phyloP scores from a whole-genome alignment of 2,329 filamentous ascomycete species.

The Chalara sp. region DNA sequence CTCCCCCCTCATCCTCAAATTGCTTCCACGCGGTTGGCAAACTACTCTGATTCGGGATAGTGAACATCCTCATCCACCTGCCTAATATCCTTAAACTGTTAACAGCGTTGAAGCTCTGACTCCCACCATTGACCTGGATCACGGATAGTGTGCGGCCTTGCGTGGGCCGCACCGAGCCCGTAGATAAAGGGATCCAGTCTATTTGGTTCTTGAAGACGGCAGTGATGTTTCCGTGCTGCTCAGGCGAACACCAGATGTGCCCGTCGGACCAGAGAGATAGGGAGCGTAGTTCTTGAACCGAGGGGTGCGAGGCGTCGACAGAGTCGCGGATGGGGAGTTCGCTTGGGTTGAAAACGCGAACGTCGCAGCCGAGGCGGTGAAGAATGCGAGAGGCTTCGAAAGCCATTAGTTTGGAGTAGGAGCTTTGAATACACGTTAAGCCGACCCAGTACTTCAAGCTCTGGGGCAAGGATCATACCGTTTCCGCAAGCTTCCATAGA shows the following conservation, averaged over 20 bases:
- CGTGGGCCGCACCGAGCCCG: conserved; percentile 56
- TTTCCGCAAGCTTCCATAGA: conserved; percentile 52
- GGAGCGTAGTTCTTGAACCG: conserved; percentile 55
- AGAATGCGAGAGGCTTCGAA: conserved; percentile 55
- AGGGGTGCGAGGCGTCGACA: conserved; percentile 46
- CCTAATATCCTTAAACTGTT: conserved; percentile 59
- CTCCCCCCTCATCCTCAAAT: conserved; percentile 41
- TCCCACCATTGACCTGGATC: conserved; percentile 56
- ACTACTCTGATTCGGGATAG: conserved; percentile 59
- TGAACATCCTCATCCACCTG: conserved; percentile 65
- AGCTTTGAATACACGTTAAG: conserved; percentile 28
- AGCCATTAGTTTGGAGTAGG: conserved; percentile 54
- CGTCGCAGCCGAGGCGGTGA: conserved; percentile 58
- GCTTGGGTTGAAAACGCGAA: conserved; percentile 53
- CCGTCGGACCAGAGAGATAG: conserved; percentile 60
- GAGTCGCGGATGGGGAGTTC: conserved; percentile 59
- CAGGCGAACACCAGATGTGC: conserved; percentile 58
- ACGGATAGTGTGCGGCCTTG: conserved; percentile 58
- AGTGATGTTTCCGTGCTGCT: conserved; percentile 62
- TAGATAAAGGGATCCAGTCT: conserved; percentile 60
- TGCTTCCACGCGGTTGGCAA: conserved; percentile 58
- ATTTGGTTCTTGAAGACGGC: conserved; percentile 65
- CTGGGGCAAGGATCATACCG: conserved; percentile 17
- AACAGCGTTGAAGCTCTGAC: conserved; percentile 61
- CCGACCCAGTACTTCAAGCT: not conserved